Conservation (phyloP, 2,329 filamentous ascomycete species). For the Penicillium sp. region DNA sequence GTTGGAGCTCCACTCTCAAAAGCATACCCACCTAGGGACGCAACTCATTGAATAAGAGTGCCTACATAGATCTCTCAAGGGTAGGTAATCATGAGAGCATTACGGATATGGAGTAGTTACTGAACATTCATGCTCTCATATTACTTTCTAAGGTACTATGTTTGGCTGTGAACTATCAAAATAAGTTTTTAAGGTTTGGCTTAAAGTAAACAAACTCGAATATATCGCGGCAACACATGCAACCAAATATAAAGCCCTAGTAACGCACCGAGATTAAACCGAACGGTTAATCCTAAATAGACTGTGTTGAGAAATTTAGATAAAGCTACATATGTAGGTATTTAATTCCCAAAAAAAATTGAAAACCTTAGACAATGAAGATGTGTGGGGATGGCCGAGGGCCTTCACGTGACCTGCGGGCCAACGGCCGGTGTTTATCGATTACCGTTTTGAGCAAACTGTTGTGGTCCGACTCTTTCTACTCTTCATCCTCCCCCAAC, state of each 20-base stretch:
- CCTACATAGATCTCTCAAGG: not conserved
- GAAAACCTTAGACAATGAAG: not conserved
- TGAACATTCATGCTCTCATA: not conserved
- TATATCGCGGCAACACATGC: not conserved
- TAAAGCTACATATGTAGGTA: not conserved
- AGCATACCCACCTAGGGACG: not conserved
- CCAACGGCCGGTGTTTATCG: constrained; percentile 40
- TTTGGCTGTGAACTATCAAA: not conserved
- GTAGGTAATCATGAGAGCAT: not conserved
- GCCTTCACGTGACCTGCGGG: constrained; percentile 11
- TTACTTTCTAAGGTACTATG: not conserved
- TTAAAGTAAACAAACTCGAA: not conserved
- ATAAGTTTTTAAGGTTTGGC: not conserved
- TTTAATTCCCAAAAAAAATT: not conserved
- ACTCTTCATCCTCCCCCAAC: constrained; percentile 22
- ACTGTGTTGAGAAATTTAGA: not conserved
- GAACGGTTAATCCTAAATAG: not conserved
- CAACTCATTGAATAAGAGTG: not conserved
- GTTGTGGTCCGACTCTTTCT: constrained; percentile 25
- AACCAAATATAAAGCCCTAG: not conserved
- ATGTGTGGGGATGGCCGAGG: not conserved
- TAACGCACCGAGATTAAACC: not conserved
- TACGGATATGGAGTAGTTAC: not conserved
- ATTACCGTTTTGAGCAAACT: constrained; percentile 38
- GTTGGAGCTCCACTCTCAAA: not conserved